phyloP scores from a whole-genome alignment of 2,329 filamentous ascomycete genomes.

The Uncinocarpus reesii region DNA sequence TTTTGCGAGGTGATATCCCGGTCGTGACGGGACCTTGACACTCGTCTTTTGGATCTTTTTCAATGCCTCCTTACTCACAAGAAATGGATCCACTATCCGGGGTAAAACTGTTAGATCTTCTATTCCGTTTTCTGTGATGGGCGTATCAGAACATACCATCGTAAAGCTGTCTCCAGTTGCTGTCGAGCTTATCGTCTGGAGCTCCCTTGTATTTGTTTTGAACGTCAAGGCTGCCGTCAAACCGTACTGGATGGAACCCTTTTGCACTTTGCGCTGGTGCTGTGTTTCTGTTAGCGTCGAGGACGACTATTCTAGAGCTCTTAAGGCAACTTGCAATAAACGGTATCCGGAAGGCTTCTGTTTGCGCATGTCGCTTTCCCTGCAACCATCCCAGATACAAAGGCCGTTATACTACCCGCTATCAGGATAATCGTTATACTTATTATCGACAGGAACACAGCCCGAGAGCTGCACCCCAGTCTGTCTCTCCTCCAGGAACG shows the following conservation, averaged over 20 bases:
- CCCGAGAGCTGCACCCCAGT: too few species aligned
- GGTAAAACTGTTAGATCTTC: not conserved
- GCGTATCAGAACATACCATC: conserved; percentile 9
- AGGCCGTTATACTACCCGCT: too few species aligned
- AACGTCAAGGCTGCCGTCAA: conserved; percentile 10
- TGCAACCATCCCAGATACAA: not conserved
- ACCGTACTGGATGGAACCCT: conserved; percentile 9
- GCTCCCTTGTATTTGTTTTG: conserved; percentile 13
- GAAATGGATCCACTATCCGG: conserved; percentile 13
- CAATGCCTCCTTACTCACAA: conserved; percentile 11
- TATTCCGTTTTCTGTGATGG: not conserved
- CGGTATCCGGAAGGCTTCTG: not conserved
- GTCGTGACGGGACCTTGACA: conserved; percentile 14
- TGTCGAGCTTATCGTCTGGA: conserved; percentile 10
- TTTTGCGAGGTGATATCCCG: conserved; percentile 14
- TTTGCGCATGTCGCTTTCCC: not conserved
- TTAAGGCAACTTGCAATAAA: conserved; percentile 1
- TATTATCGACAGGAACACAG: too few species aligned
- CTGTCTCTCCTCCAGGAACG: not conserved
- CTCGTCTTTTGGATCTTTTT: conserved; percentile 15
- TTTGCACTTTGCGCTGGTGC: conserved; percentile 9
- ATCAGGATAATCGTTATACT: too few species aligned
- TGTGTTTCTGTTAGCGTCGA: not conserved
- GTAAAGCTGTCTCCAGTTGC: conserved; percentile 15
- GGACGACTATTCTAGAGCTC: not conserved